Base-by-base conservation (phyloP, 2,329 filamentous ascomycete species). In the Fusarium heterosporum region DNA sequence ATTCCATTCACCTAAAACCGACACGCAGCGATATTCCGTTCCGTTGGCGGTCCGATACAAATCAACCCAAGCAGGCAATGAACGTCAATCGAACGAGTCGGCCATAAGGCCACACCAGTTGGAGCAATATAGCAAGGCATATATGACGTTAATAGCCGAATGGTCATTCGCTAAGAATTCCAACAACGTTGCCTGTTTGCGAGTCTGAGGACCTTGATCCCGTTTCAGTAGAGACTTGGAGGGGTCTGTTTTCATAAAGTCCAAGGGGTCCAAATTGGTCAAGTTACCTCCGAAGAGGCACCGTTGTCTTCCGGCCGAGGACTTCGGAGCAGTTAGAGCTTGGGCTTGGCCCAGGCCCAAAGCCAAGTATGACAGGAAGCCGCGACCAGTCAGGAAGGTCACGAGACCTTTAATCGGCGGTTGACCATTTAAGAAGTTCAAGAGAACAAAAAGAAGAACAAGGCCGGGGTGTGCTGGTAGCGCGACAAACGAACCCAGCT, bases 331-430 rank as follows among this genome's bases (percentile, higher is more conserved):
- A 48, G 45, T 22, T 14, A 30, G 43, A 41, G 7, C 45, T 38
- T 52, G 26, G 54, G 30, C 29, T 28, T 49, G 29, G 39, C 30
- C 36, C 26, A 22, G 29, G 40, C 30, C 36, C 26, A 22, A 25
- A 45, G 29, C 34, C 28, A 57, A 45, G 59, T 51, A 53, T 67
- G 48, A 55, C 45, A 29, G 45, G 38, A 51, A 58, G 29, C 36
- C 42, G 64, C 42, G 32, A 68, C 64, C 46, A 57, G 58, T 40
- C 17, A 32, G 62, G 55, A 67, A 43, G 57, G 64, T 64, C 64
- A 67, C 64, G 64, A 66, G 63, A 66, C 63, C 63, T 32, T 46
- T 22, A 19, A 47, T 48, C 52, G 49, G 53, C 39, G 34, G 48
- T 52, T 34, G 56, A 55, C 42, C 49, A 49, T 16, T 40, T 34